phyloP scores from a whole-genome alignment of 2,329 filamentous ascomycete genomes.

The Blastomyces gilchristii region DNA sequence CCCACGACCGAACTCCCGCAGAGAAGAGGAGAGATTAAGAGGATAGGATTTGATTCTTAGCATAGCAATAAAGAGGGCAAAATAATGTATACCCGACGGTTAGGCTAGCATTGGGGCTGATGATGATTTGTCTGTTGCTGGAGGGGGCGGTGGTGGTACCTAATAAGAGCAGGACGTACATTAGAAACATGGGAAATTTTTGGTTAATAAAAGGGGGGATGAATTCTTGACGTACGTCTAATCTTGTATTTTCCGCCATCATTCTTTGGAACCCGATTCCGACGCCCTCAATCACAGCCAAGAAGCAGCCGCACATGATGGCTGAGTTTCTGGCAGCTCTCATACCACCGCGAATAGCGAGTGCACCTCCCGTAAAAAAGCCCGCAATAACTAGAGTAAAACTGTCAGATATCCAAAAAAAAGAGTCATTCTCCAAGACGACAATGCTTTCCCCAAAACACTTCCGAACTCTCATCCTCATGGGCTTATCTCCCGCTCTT shows the following conservation, averaged over 20 bases:
- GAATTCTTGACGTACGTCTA: constrained; percentile 48
- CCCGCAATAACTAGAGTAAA: constrained; percentile 64
- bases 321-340: constrained; percentile 90
- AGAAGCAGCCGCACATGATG: constrained; percentile 86
- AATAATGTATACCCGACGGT: background rate
- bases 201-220: background rate
- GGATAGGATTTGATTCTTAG: background rate
- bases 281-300: constrained; percentile 94
- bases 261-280: constrained; percentile 92
- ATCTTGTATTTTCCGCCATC: constrained; percentile 78
- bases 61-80: background rate
- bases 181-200: constrained; percentile 1
- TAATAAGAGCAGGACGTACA: background rate
- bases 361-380: constrained; percentile 87
- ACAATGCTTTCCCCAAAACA: background rate
- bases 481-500: background rate
- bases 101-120: constrained; percentile 3
- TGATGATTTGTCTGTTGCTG: background rate
- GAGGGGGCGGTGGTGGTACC: constrained; percentile 1
- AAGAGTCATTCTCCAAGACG: too few species aligned
- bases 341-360: constrained; percentile 84
- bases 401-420: background rate
- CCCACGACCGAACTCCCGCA: constrained; percentile 6
- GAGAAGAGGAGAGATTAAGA: constrained; percentile 5
- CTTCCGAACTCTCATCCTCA: background rate